Base-by-base conservation (phyloP, 441 rosid genomes). In the Capsella rubella region DNA sequence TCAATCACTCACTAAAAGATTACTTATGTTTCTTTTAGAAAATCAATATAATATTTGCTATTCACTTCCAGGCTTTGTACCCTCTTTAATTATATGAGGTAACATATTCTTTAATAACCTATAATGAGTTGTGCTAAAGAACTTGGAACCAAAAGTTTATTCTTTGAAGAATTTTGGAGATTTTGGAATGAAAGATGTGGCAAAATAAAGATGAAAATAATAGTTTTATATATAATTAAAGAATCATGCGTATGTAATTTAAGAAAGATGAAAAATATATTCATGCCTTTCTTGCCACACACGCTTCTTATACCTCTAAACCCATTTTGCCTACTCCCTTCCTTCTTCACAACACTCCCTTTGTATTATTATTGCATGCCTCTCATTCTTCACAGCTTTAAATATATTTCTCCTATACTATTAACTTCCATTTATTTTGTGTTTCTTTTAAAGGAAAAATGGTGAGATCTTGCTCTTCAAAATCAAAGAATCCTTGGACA, bases 201-300 rank as follows among this genome's bases (percentile, higher is more conserved):
- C 39, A 55, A 51, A 40, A 45, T 42, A 71, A 64, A 58, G n/a
- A 65, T 6, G 18, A 1, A n/a, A 77, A 71, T 32, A 39, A 14
- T 40, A 65, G 2, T 49, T 39, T 15, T 8, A 69, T 35, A 55
- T 7, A 27, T 40, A 56, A 58, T 6, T 35, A 45, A 66, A 72
- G 64, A 71, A 72, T 77, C 77, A 77, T 72, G 77, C 69, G 66
- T 50, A 51, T 58, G 64, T 71, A 72, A 59, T 77, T 77, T 64
- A 64, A 64, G 61, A 71, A 59, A 71, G 57, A 72, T 53, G 75
- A 42, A 64, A 42, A 45, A 45, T 25, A 72, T 64, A 53, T 78
- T 71, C 92, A 84, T 79, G 82, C 92, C 71, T 87, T 87, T 81
- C 85, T 75, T 79, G 89, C 87, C 84, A 70, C 51, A 59, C 81